Evolutionary conservation across 2,329 filamentous ascomycete species (phyloP).

Genomic region (Emmonsiellopsis sp.): DNA sequence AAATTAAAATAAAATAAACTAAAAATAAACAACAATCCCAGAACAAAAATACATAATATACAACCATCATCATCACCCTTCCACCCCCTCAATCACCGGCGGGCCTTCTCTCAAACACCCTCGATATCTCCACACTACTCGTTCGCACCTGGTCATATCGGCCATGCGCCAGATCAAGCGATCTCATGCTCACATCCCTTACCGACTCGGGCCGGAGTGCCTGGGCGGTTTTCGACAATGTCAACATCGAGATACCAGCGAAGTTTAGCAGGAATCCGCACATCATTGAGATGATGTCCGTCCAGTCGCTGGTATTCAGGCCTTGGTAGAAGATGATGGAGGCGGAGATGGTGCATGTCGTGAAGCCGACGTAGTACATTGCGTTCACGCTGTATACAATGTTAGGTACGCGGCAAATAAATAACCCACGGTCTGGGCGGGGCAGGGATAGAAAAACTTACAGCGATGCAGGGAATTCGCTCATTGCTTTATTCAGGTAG

Average conservation of each 20-base stretch:
- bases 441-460: slow-evolving; percentile 40
- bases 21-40: too few species aligned
- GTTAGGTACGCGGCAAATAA: not conserved
- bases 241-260: slow-evolving; percentile 87
- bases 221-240: slow-evolving; percentile 69
- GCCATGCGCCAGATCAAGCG: too few species aligned
- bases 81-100: too few species aligned
- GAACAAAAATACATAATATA: too few species aligned
- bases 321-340: slow-evolving; percentile 94
- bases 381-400: slow-evolving; percentile 66
- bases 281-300: slow-evolving; percentile 85
- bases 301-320: slow-evolving; percentile 87
- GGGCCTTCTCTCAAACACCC: too few species aligned
- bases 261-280: slow-evolving; percentile 94
- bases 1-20: too few species aligned
- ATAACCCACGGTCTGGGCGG: not conserved
- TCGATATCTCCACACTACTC: too few species aligned
- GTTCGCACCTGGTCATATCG: too few species aligned
- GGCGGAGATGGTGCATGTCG: slow-evolving; percentile 83
- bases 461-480: slow-evolving; percentile 96
- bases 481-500: slow-evolving; percentile 98
- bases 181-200: too few species aligned
- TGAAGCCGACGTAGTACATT: slow-evolving; percentile 96
- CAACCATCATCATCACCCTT: too few species aligned
- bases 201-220: too few species aligned